Evolutionary conservation across 2,329 filamentous ascomycete genomes (phyloP), one percentile per base, ranked within the genome.

Genomic region (Xenoacremonium recifei): DNA sequence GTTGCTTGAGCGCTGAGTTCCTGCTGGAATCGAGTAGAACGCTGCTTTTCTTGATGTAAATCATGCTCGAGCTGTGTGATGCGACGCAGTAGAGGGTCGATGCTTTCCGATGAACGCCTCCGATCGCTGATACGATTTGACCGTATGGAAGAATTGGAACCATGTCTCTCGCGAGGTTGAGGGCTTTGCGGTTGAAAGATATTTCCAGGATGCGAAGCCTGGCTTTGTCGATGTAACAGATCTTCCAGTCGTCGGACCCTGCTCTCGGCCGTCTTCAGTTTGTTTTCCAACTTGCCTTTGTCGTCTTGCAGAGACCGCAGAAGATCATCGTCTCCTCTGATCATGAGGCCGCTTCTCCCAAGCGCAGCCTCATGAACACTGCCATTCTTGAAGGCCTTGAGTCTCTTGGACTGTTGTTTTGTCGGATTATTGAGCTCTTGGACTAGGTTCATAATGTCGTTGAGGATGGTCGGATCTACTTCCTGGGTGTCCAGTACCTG

Each of bases 301-400:
- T 96, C 90, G 13, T 89, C 87, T 61, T 87, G 87, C n/a, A 97
- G 66, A 50, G 73, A 86, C 60, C 76, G 77, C 23, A 87, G 76
- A 48, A 91, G 72, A 49, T 96, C 91, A 56, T 95, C 89, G 48
- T 93, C 87, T n/a, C 89, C 90, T 29, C 89, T 83, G 12, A 95
- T 79, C 56, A 96, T 69, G 9, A 96, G 76, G 2, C 89, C 92
- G 51, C 88, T 95, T 57, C 86, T 82, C n/a, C 89, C 89, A 47
- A 96, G 77, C 3, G 81, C 82, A n/a, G 85, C 85, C 61, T 97
- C 93, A 57, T 96, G 90, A 27, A 97, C 79, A 60, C 93, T 97
- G 13, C 93, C 93, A 60, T 95, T 93, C 62, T 96, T 96, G 72
- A 99, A 97, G 5, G 89, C 90, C 63, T 92, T 95, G 6, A 93